Evolutionary conservation across 768 basidiomycete species (phyloP), one percentile per base, ranked within the genome.

Genomic region (Lyophyllum semitale): DNA sequence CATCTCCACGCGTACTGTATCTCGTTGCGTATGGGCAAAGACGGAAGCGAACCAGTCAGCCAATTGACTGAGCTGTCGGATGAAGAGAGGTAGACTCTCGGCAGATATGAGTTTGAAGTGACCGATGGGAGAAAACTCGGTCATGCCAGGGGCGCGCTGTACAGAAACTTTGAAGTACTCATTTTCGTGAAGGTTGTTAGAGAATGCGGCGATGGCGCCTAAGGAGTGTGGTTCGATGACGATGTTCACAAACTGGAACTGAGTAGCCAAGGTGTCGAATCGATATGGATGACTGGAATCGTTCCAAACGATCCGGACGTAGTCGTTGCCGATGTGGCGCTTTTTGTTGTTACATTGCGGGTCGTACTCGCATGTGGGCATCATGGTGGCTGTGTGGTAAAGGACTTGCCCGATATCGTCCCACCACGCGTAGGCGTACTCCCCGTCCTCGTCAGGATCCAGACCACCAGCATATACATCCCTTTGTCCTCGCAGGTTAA

Each of bases 401-500:
- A 98, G 80, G 57, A 97, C 85, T 67, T 98, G 95, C 4, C 90
- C 87, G 47, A 98, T 95, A 65, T 98, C 95, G 69, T 98, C 95
- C 93, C 95, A 97, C 95, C 96, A 99, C 0, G 95, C 94, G 67
- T 98, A 98, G 0, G 96, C 93, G 66, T 95, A 97, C 70, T 95
- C 91, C 13, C 97, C 97, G 65, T 99, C 95, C 63, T 90, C 84
- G 57, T 94, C 91, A 8, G 93, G 85, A 65, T 94, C 89, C 23
- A 98, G 79, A 3, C 94, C 93, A 8, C 95, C 97, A 2, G 91
- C 90, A 68, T 95, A 97, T 17, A 98, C 86, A 66, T 96, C 95
- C 9, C 89, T 80, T 69, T 96, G 94, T 9, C 92, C 93, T 17
- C 93, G 86, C 18, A 98, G 76, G 60, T 90, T 85, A 68, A 98